Evolutionary conservation across 345 rosid genomes (phyloP).

Genomic region (Salix koriyanagi): DNA sequence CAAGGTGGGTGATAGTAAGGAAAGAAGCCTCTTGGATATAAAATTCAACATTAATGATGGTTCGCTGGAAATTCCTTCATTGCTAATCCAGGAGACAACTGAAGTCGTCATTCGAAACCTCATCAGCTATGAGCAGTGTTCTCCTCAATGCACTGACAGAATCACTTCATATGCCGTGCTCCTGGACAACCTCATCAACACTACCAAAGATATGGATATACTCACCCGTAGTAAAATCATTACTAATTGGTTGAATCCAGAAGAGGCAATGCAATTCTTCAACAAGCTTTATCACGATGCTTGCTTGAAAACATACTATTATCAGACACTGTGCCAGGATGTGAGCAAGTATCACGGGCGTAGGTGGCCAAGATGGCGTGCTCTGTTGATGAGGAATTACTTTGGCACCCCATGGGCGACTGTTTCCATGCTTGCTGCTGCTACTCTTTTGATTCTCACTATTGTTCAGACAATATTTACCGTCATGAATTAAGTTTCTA

Average conservation of each 20-base stretch:
- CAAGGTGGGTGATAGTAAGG: too few relatives aligned
- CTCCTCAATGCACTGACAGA: too few relatives aligned
- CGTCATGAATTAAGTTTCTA: neutral
- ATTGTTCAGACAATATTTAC: slow-evolving; percentile 6
- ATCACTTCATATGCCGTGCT: too few relatives aligned
- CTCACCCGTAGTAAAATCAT: neutral
- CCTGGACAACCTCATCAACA: too few relatives aligned
- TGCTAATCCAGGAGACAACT: too few relatives aligned
- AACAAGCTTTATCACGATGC: slow-evolving; percentile 18
- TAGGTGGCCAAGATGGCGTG: slow-evolving; percentile 1
- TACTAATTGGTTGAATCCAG: slow-evolving; percentile 15
- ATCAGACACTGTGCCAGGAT: neutral
- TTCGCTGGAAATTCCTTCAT: too few relatives aligned
- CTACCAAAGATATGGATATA: slow-evolving; percentile 6
- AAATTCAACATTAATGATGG: too few relatives aligned
- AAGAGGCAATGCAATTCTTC: slow-evolving; percentile 20
- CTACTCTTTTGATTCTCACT: neutral
- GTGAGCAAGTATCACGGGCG: neutral
- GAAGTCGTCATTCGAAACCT: too few relatives aligned
- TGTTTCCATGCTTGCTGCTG: neutral
- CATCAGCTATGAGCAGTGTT: too few relatives aligned
- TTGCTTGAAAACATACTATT: neutral
- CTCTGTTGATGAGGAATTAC: neutral
- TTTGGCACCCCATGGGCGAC: slow-evolving; percentile 5
- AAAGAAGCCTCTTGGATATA: too few relatives aligned